phyloP scores from a whole-genome alignment of 306 rosid genomes.

The Canavalia gladiata region DNA sequence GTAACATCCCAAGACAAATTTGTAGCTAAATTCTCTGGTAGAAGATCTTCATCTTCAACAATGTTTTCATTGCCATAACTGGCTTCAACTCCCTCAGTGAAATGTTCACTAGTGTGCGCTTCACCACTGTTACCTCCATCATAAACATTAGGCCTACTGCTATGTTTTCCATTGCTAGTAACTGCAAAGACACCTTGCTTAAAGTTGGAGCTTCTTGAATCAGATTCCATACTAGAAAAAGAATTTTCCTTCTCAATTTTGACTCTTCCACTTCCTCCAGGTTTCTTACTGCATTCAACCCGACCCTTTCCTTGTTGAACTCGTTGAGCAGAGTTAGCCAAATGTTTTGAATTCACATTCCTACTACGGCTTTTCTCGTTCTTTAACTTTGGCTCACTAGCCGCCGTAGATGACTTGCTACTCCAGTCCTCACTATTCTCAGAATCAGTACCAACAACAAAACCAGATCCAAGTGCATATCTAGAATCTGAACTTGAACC shows the following conservation, averaged over 20 bases:
- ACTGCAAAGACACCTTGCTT: constrained; percentile 59
- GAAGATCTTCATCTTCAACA: constrained; percentile 64
- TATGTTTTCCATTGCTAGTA: constrained; percentile 71
- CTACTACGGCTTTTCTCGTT: constrained; percentile 62
- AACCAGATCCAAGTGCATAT: constrained; percentile 69
- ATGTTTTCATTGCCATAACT: constrained; percentile 59
- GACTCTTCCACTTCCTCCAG: constrained; percentile 75
- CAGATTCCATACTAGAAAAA: constrained; percentile 84
- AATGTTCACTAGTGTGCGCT: constrained; percentile 65
- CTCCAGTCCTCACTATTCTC: constrained; percentile 88
- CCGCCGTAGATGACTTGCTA: constrained; percentile 92
- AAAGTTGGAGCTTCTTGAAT: constrained; percentile 87
- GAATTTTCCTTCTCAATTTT: constrained; percentile 78
- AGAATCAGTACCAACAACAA: constrained; percentile 80
- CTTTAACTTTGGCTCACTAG: constrained; percentile 74
- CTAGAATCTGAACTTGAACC: constrained; percentile 76
- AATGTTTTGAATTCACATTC: constrained; percentile 57
- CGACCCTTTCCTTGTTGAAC: constrained; percentile 65
- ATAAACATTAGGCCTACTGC: constrained; percentile 56
- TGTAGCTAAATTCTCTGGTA: constrained; percentile 59
- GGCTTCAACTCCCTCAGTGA: constrained; percentile 63
- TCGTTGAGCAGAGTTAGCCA: constrained; percentile 57
- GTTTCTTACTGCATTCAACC: constrained; percentile 72
- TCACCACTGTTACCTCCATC: constrained; percentile 69
- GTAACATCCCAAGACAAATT: constrained; percentile 62